Conservation (phyloP, 1,139 yeast species). For the Saccharomycopsis hybrid region DNA sequence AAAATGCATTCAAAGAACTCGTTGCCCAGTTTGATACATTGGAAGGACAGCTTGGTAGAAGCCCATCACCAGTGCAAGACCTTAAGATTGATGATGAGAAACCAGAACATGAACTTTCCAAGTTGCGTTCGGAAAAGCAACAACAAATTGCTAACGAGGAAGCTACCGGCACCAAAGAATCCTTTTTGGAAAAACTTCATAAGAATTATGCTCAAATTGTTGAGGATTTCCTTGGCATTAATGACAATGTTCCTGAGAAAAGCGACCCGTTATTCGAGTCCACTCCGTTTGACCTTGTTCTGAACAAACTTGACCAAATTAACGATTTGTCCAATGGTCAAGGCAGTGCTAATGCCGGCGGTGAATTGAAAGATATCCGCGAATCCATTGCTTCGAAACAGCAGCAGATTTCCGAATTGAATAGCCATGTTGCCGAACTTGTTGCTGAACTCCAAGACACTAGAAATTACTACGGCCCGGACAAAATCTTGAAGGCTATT, state of each 20-base stretch:
- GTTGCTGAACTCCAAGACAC: conserved; percentile 24
- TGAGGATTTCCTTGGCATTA: conserved; percentile 26
- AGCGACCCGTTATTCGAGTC: conserved; percentile 6
- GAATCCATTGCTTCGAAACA: conserved; percentile 9
- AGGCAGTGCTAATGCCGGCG: not conserved
- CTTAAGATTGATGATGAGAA: conserved; percentile 23
- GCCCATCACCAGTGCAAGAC: conserved; percentile 4
- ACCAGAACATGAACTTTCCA: conserved; percentile 14
- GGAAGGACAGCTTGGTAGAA: conserved; percentile 13
- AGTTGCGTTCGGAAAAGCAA: conserved; percentile 18
- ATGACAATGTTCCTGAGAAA: conserved; percentile 16
- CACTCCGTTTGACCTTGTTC: conserved; percentile 10
- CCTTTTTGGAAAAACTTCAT: conserved; percentile 21
- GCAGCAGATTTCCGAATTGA: conserved; percentile 21
- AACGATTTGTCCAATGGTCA: conserved; percentile 18
- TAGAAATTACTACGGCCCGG: conserved; percentile 43
- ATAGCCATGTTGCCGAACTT: conserved; percentile 23
- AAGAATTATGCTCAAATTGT: conserved; percentile 24
- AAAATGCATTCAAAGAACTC: conserved; percentile 14
- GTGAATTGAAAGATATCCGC: conserved; percentile 10
- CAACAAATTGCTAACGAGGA: conserved; percentile 21
- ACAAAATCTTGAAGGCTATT: conserved; percentile 58
- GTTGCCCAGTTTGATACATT: conserved; percentile 22
- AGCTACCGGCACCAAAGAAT: not conserved
- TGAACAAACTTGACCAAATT: conserved; percentile 11